These are phyloP conservation scores for Biancaea sappan DNA, from an alignment of 306 rosid species.

Conservation along the genomic window DNA sequence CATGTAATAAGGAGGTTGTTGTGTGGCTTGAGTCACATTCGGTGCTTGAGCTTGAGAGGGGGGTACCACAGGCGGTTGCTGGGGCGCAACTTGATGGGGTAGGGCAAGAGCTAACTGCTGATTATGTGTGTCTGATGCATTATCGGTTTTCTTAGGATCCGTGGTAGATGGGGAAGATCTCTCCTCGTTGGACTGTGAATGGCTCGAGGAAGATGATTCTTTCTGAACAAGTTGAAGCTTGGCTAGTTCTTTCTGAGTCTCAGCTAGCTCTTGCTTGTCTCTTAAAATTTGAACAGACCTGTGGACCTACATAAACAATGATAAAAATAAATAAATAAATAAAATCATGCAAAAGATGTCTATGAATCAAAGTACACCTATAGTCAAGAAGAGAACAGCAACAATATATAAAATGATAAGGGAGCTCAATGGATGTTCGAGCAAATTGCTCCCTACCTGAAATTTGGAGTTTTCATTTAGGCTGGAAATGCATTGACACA, in stretches of 20 bases:
- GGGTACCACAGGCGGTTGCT: slow-evolving; percentile 55
- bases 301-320: slow-evolving; percentile 69
- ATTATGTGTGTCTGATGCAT: slow-evolving; percentile 64
- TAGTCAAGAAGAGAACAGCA: not conserved
- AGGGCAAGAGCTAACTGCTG: slow-evolving; percentile 93
- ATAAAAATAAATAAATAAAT: not conserved
- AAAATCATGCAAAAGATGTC: not conserved
- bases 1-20: slow-evolving; percentile 77
- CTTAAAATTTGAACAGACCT: slow-evolving; percentile 93
- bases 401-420: not conserved
- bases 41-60: slow-evolving; percentile 62
- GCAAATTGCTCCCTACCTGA: not conserved
- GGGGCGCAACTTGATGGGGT: slow-evolving; percentile 74
- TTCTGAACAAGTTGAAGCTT: slow-evolving; percentile 91
- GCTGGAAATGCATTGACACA: slow-evolving; percentile 22
- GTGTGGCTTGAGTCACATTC: slow-evolving; percentile 56
- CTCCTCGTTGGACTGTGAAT: slow-evolving; percentile 80
- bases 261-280: slow-evolving; percentile 97
- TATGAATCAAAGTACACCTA: not conserved
- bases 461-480: not conserved
- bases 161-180: slow-evolving; percentile 56
- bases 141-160: slow-evolving; percentile 66
- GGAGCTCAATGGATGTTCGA: not conserved
- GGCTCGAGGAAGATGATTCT: slow-evolving; percentile 74
- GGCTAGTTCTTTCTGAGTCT: slow-evolving; percentile 91